Evolutionary conservation across 805 yeast species (phyloP).

Genomic region (Lachancea quebecensis): DNA sequence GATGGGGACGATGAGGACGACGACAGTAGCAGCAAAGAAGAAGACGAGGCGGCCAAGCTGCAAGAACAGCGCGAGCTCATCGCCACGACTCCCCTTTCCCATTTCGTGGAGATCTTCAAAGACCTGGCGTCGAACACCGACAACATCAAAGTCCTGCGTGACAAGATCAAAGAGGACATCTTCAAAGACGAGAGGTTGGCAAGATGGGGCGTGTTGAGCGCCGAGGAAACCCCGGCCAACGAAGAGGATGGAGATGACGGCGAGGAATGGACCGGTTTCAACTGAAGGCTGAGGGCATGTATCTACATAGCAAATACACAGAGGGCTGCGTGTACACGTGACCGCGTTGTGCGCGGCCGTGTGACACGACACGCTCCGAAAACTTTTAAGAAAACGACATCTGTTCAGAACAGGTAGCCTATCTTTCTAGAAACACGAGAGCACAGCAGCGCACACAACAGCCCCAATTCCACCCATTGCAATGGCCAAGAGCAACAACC

Average conservation of each 20-base stretch:
- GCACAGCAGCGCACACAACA: too few relatives aligned
- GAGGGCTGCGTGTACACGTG: background rate
- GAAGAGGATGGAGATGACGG: conserved; percentile 26
- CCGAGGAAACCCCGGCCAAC: conserved; percentile 26
- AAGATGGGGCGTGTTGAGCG: conserved; percentile 49
- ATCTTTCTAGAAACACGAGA: too few relatives aligned
- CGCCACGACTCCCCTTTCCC: conserved; percentile 43
- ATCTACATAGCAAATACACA: too few relatives aligned
- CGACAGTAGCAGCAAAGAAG: conserved; percentile 13
- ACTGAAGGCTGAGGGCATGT: background rate
- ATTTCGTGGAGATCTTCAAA: conserved; percentile 55
- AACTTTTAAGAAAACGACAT: background rate
- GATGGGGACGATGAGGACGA: conserved; percentile 41
- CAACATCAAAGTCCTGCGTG: conserved; percentile 57
- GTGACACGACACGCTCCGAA: background rate
- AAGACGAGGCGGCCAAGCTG: conserved; percentile 28
- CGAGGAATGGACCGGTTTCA: conserved; percentile 40
- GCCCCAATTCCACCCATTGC: background rate
- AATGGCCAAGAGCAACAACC: conserved; percentile 26
- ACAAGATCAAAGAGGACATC: conserved; percentile 59
- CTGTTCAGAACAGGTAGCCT: background rate
- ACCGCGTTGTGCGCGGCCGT: background rate
- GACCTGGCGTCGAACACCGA: conserved; percentile 41
- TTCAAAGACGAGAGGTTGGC: conserved; percentile 55
- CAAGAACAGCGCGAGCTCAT: conserved; percentile 30